These are phyloP conservation scores for Lyophyllum semitale DNA, from an alignment of 768 basidiomycete genomes.

Conservation along the genomic window DNA sequence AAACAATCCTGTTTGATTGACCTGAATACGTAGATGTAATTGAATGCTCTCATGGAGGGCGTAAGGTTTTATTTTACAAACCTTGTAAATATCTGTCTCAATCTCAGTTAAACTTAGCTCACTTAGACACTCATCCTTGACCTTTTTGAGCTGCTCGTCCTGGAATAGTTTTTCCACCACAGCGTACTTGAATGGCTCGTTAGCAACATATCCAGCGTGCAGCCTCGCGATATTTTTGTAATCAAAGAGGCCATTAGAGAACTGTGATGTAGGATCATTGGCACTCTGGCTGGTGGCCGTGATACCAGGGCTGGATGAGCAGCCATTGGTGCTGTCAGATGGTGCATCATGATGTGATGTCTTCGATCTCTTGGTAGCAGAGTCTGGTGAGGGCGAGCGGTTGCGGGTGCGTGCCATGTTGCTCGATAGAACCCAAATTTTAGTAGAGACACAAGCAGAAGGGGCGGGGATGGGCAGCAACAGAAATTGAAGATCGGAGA, in stretches of 20 bases:
- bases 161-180: constrained; percentile 82
- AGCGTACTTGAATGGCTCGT: constrained; percentile 80
- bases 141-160: constrained; percentile 75
- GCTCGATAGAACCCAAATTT: not conserved
- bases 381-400: constrained; percentile 26
- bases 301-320: constrained; percentile 4
- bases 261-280: constrained; percentile 39
- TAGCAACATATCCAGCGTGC: constrained; percentile 54
- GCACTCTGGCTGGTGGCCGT: not conserved
- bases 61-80: constrained; percentile 27
- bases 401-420: constrained; percentile 31
- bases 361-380: constrained; percentile 28
- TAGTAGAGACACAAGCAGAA: not conserved
- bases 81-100: constrained; percentile 99
- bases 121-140: constrained; percentile 80
- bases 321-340: constrained; percentile 6
- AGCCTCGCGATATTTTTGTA: constrained; percentile 56
- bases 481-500: not conserved
- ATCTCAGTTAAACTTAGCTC: constrained; percentile 88
- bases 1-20: constrained; percentile 96
- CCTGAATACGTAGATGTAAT: constrained; percentile 44
- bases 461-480: not conserved
- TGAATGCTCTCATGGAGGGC: constrained; percentile 5
- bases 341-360: constrained; percentile 27
- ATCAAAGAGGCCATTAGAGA: constrained; percentile 59